Evolutionary conservation across 139 green algal genomes (phyloP), one percentile per base, ranked within the genome.

Genomic region (Chlamydomonas schloesseri): DNA sequence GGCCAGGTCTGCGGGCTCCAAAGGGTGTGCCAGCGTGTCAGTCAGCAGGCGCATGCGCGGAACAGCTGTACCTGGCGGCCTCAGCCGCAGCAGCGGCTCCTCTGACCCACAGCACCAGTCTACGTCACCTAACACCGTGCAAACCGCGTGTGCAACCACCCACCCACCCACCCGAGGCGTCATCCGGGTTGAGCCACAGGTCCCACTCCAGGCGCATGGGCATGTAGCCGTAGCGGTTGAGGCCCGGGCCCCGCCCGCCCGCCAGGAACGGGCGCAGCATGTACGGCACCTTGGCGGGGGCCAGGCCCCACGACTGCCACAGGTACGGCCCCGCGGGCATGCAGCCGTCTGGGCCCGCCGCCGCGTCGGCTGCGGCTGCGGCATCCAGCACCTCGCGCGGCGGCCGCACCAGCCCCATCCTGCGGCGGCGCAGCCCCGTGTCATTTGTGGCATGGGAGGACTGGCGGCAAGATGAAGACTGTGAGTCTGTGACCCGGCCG

Each of bases 191-290:
- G 75, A 91, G 87, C 92, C 92, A 95, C 47, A 95, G 87, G 77
- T 95, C 92, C 92, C 92, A 95, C 74, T 95, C 92, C 62, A 94
- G 79, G 0, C 82, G 18, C 24, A 92, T 46, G 0, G 91, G 89
- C 4, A 13, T 31, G 83, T 95, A 95, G 24, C 92, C 92, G 42
- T 93, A 95, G 0, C 83, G 53, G 84, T 93, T 94, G 23, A 84
- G 50, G 26, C 62, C 33, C 55, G 28, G 37, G 33, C 47, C 73
- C 50, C 47, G 42, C 42, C 42, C 42, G 42, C 42, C 42, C 55
- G 55, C 55, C 6, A 60, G 55, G 31, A 69, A 50, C 0, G 64
- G 78, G 17, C 33, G 42, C 65, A 84, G 78, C 78, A 84, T 67
- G 65, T 28, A 28, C 10, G 78, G 78, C 42, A 75, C 26, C 20